Percentiles rank a stretch among this genome's conserved stretches.
phyloP scores from a whole-genome alignment of 2,329 filamentous ascomycete genomes.

The Chaetomium globosum region DNA sequence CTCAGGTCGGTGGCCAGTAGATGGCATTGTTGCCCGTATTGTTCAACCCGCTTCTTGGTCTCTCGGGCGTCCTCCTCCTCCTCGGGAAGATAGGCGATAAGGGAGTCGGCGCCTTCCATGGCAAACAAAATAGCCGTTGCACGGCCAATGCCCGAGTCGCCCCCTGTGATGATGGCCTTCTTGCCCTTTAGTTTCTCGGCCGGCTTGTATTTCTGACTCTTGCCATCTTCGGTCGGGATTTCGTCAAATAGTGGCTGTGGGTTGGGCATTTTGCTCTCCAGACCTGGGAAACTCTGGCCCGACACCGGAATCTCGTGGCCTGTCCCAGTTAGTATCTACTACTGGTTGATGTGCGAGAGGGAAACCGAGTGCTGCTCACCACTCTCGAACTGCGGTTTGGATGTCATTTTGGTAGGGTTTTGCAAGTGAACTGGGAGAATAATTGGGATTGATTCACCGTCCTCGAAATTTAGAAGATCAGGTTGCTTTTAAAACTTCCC shows the following conservation, averaged over 20 bases:
- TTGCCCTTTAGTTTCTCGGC: conserved; percentile 75
- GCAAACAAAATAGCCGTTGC: conserved; percentile 76
- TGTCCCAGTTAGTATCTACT: conserved; percentile 26
- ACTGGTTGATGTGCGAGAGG: background rate
- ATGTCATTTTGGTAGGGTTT: conserved; percentile 31
- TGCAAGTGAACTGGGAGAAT: too few species aligned
- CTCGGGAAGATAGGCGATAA: conserved; percentile 73
- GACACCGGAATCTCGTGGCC: conserved; percentile 48
- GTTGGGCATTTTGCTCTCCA: conserved; percentile 53
- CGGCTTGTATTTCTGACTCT: conserved; percentile 70
- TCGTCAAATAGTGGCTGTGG: conserved; percentile 64
- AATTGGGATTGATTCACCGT: background rate
- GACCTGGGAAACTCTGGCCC: conserved; percentile 48
- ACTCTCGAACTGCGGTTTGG: conserved; percentile 43
- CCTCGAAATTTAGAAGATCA: background rate
- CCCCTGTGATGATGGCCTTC: conserved; percentile 78
- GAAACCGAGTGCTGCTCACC: conserved; percentile 35
- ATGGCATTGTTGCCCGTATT: conserved; percentile 66
- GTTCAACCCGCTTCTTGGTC: conserved; percentile 71
- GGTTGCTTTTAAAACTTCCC: background rate
- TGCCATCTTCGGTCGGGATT: conserved; percentile 68
- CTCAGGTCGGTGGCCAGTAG: conserved; percentile 67
- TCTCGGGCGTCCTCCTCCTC: conserved; percentile 77
- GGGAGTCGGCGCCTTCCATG: conserved; percentile 74
- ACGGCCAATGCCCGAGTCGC: conserved; percentile 77